Base-by-base conservation (phyloP, 192 early-diverging fungal genomes). In the Coemansia sp. region DNA sequence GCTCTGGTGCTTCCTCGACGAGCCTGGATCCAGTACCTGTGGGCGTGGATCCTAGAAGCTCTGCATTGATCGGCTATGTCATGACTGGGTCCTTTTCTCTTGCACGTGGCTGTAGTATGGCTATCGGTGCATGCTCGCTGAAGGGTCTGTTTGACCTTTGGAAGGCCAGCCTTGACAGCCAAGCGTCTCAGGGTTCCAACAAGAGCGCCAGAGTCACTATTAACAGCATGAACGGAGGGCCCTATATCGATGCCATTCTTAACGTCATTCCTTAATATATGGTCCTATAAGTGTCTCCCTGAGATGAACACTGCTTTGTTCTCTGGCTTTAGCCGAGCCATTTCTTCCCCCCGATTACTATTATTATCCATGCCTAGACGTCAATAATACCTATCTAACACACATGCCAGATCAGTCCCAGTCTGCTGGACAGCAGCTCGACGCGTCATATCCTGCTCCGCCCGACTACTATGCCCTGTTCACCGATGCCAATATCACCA, bases 391-490 rank as follows among this genome's bases (percentile, higher is more conserved):
- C 31, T 58, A 59, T 0, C 36, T 9, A 37, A 34, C 31, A 17
- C 41, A 17, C 50, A 72, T 75, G 73, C 69, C 70, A 15, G 70
- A 81, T 25, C 38, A 45, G 51, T 44, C 70, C 5, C 78, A 70
- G 37, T 58, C 25, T 11, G 51, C 42, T 14, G 68, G 74, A 3
- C 77, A 74, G 50, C 74, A 77, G 59, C 77, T 80, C 23, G 83
- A 85, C 44, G 64, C 86, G 25, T 85, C 86, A 7, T 90, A 85
- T 66, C 91, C 91, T 11, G 85, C 84, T 5, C 91, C 91, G 59
- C 90, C 91, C 0, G 78, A 82, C 61, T 90, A 86, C 82, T 93
- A 78, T 63, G 77, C 72, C 53, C 79, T 86, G 25, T 93, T 91
- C 66, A 89, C 90, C 2, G 72, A 85, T 27, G 86, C 76, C 1